phyloP scores from a whole-genome alignment of 192 early-diverging fungal species.

The Linnemannia zychae region DNA sequence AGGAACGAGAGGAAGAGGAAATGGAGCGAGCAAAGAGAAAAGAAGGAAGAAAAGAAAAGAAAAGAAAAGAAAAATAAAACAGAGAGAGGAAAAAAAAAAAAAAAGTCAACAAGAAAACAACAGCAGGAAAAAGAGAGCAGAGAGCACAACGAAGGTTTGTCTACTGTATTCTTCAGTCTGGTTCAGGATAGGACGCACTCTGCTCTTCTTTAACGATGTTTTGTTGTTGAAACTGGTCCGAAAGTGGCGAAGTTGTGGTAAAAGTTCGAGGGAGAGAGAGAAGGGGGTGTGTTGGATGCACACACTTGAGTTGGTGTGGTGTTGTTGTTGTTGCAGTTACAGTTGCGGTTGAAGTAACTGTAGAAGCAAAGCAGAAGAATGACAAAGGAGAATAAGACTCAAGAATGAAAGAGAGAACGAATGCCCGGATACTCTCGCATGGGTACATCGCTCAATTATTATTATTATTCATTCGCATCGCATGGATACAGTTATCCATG shows the following conservation, averaged over 20 bases:
- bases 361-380: background rate
- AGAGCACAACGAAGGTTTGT: slow-evolving; percentile 4
- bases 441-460: slow-evolving; percentile 1
- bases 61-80: background rate
- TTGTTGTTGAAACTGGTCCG: background rate
- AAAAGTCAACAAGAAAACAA: background rate
- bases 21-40: background rate
- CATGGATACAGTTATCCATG: slow-evolving; percentile 4
- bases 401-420: background rate
- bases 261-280: background rate
- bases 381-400: background rate
- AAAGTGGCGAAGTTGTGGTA: background rate
- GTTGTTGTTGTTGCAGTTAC: too few relatives aligned
- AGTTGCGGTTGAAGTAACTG: too few relatives aligned
- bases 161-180: background rate
- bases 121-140: background rate
- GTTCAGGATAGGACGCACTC: too few relatives aligned
- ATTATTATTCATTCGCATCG: slow-evolving; percentile 7
- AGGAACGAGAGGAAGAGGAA: slow-evolving; percentile 1
- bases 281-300: background rate
- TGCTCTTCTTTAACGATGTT: background rate
- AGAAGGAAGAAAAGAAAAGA: background rate
- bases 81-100: background rate
- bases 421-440: background rate
- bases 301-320: too few relatives aligned